These are phyloP conservation scores for Ogataea wickerhamii DNA, from an alignment of 805 yeast species.

Conservation along the genomic window DNA sequence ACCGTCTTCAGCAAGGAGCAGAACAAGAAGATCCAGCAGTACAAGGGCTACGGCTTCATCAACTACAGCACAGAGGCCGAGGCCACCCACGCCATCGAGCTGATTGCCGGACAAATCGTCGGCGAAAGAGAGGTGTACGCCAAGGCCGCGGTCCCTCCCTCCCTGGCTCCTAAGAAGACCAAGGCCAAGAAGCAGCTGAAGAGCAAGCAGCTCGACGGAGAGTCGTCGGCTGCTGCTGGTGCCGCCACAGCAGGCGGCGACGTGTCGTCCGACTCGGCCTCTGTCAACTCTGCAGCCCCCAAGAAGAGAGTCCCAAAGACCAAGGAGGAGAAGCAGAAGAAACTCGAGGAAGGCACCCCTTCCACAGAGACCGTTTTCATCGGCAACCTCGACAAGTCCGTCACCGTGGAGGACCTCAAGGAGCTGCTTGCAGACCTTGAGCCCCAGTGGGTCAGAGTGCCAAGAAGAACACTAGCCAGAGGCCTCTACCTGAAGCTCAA, in stretches of 20 bases:
- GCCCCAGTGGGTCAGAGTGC: conserved; percentile 59
- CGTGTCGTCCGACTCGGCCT: conserved; percentile 5
- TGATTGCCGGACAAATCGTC: conserved; percentile 28
- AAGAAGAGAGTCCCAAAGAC: conserved; percentile 18
- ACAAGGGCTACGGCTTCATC: conserved; percentile 45
- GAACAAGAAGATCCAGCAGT: conserved; percentile 23
- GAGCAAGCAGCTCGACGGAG: conserved; percentile 5
- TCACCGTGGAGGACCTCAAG: conserved; percentile 43
- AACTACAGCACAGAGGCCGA: conserved; percentile 56
- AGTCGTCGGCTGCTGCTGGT: conserved; percentile 10
- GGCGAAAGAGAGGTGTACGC: conserved; percentile 43
- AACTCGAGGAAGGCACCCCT: conserved; percentile 46
- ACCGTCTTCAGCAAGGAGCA: conserved; percentile 22
- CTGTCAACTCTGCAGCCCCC: conserved; percentile 6
- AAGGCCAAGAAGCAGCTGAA: conserved; percentile 19
- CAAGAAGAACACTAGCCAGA: conserved; percentile 46
- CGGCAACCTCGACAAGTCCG: conserved; percentile 53
- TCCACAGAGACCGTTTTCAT: conserved; percentile 60
- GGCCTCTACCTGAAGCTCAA: conserved; percentile 41
- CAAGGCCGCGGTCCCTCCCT: conserved; percentile 38
- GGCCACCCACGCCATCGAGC: conserved; percentile 60
- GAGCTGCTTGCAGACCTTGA: conserved; percentile 45
- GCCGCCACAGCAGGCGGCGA: conserved; percentile 10
- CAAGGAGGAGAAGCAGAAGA: conserved; percentile 29
- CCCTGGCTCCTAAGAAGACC: conserved; percentile 16